A percentile compares a stretch with the other conserved stretches of the same genome.
Conservation (phyloP, 23 red algal genomes). For the Chondrus crispus region DNA sequence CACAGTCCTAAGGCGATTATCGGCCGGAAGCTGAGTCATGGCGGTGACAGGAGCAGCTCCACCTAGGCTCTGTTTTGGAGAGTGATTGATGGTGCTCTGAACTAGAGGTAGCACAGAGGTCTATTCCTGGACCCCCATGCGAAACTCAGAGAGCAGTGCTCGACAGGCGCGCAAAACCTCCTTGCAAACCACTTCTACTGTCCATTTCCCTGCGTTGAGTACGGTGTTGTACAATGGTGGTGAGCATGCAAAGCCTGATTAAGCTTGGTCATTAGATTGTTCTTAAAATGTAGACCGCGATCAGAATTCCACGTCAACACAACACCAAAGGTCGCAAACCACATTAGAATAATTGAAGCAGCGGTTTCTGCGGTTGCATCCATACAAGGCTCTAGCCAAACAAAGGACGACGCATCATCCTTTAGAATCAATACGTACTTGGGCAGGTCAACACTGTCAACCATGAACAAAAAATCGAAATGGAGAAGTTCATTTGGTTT, state of each 20-base stretch:
- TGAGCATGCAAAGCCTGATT: neutral
- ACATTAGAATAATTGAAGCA: neutral
- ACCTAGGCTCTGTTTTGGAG: too few relatives aligned
- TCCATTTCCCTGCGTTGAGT: neutral
- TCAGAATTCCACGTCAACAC: neutral
- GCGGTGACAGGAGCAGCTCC: neutral
- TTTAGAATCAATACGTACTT: neutral
- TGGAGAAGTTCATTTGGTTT: neutral
- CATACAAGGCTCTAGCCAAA: neutral
- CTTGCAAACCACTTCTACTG: neutral
- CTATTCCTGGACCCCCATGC: neutral
- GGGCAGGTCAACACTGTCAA: too few relatives aligned
- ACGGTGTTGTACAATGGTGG: neutral
- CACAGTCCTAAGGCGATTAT: neutral
- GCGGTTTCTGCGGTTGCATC: neutral
- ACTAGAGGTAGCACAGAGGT: neutral
- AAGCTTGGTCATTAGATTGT: neutral
- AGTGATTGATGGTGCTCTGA: neutral
- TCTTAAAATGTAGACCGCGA: neutral
- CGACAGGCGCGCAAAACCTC: neutral
- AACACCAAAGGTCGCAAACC: neutral
- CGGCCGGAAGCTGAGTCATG: neutral
- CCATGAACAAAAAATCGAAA: neutral
- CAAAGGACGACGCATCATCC: neutral
- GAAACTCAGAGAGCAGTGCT: neutral